Evolutionary conservation across 495 filamentous ascomycete species (phyloP), one percentile per base, ranked within the genome.

Genomic region (Glarea lozoyensis): DNA sequence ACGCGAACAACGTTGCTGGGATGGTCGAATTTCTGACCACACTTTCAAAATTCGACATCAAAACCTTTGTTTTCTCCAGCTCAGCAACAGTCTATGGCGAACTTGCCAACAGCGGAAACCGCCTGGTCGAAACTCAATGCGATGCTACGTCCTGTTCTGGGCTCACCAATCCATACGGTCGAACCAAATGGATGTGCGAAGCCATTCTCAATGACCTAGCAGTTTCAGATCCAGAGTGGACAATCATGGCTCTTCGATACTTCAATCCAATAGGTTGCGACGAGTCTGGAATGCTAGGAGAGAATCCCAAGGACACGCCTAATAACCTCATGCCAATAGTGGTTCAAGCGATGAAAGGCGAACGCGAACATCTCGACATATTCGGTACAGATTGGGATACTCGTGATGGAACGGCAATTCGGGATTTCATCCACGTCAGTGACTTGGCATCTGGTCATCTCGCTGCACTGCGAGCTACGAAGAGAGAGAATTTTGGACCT

Each of bases 191-290:
- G 66, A 76, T 82, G 48, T 72, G 70, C 48, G 78, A 82, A 46
- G 71, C 73, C 11, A 81, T 82, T 39, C 60, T 82, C n/a, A 70
- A 73, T 10, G 78, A 82, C 50, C 54, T 78, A 16, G 75, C 76
- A 10, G 60, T 58, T 15, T 66, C 78, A 3, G 70, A 80, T 56
- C 67, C 76, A 4, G 66, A 67, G 32, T 81, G 75, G 76, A 70
- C 66, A 10, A 74, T 79, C 47, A 72, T 78, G 17, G 72, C 73
- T n/a, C 65, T 82, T 11, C 65, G 78, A 12, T 82, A 82, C 53
- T 82, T 82, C 64, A 82, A 81, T 45, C 78, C 78, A 4, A 68
- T 80, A 21, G 78, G 78, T 4, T 81, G 76, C 53, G 73, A 82
- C 45, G 62, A 76, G 24, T 78, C 75, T 0, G 78, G 78, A 15